Percentiles rank a stretch among this genome's conserved stretches.
phyloP scores from a whole-genome alignment of 1,284 basidiomycete genomes.

The Somion occarium region DNA sequence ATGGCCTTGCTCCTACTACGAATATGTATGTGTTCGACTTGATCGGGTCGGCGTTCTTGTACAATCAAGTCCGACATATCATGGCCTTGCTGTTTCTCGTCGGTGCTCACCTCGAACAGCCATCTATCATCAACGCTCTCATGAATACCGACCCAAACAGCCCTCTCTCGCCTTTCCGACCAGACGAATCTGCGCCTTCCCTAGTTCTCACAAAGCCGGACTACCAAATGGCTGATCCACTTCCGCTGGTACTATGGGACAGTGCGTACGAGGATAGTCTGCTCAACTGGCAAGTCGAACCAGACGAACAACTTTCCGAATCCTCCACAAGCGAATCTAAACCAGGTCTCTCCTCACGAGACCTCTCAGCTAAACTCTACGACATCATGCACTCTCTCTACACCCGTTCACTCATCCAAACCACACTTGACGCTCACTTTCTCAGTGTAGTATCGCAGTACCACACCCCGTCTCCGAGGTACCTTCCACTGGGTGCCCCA shows the following conservation, averaged over 20 bases:
- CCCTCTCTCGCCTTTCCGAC: constrained; percentile 27
- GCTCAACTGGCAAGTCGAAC: constrained; percentile 69
- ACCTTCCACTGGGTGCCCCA: constrained; percentile 30
- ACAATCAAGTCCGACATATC: constrained; percentile 97
- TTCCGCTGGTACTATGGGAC: constrained; percentile 92
- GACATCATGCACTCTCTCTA: constrained; percentile 57
- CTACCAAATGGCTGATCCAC: constrained; percentile 89
- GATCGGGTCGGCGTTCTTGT: constrained; percentile 87
- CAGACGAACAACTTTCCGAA: constrained; percentile 31
- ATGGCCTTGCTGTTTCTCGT: constrained; percentile 91
- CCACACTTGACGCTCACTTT: constrained; percentile 61
- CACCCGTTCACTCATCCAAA: constrained; percentile 53
- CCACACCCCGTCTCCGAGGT: constrained; percentile 33
- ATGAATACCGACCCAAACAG: constrained; percentile 56
- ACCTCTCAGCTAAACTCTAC: constrained; percentile 38
- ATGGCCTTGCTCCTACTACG: constrained; percentile 6
- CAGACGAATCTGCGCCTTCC: constrained; percentile 35
- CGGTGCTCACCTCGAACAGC: constrained; percentile 77
- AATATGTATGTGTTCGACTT: constrained; percentile 80
- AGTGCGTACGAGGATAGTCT: constrained; percentile 73
- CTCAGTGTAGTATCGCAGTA: constrained; percentile 45
- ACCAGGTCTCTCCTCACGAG: constrained; percentile 15
- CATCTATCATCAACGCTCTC: constrained; percentile 68
- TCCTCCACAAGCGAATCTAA: constrained; percentile 6
- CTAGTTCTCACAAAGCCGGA: constrained; percentile 74